Evolutionary conservation across 23 red algal species (phyloP), one percentile per base, ranked within the genome.

Genomic region (Cyanidioschyzon merolae): DNA sequence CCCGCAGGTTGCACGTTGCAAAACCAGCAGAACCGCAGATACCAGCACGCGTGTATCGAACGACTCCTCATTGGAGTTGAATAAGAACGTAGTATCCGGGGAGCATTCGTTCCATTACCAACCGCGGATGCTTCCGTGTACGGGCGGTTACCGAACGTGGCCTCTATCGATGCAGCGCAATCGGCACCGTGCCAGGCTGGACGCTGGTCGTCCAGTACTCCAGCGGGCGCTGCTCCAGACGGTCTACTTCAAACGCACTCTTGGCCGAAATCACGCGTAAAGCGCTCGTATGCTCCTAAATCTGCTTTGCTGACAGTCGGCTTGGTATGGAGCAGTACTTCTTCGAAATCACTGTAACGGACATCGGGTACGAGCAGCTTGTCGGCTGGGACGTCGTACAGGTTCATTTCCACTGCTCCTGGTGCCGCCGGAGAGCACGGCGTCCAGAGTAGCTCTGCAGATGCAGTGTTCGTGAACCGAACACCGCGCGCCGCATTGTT

Each of bases 391-490:
- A 91, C 63, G 7, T 82, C 76, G 83, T 86, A 83, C 37, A 98
- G 82, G 27, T 57, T 89, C 89, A 92, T 92, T 45, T 82, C 79
- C 50, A 82, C 82, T 12, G 80, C 88, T 38, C 76, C 87, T 2
- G 80, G 68, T 39, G 90, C 94, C 18, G 88, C 88, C 25, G 88
- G 94, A 59, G 86, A 90, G 67, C 94, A 98, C 2, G 94, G 94
- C 54, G 85, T 89, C 68, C 82, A 83, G 58, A 40, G 76, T 27
- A 25, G 30, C n/a, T 71, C 63, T 25, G 63, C 12, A 7, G 45
- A 54, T 27, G 63, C 2, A 3, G 63, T 27, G 29, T 32, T 71
- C 7, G n/a, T 7, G 12, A 25, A 17, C 12, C n/a, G n/a, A 3
- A 32, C 32, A 7, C 63, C 63, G 7, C 12, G 16, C 3, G 16